Evolutionary conservation across 257 asterid genomes (phyloP), one percentile per base, ranked within the genome.

Genomic region (Nicotiana attenuata): DNA sequence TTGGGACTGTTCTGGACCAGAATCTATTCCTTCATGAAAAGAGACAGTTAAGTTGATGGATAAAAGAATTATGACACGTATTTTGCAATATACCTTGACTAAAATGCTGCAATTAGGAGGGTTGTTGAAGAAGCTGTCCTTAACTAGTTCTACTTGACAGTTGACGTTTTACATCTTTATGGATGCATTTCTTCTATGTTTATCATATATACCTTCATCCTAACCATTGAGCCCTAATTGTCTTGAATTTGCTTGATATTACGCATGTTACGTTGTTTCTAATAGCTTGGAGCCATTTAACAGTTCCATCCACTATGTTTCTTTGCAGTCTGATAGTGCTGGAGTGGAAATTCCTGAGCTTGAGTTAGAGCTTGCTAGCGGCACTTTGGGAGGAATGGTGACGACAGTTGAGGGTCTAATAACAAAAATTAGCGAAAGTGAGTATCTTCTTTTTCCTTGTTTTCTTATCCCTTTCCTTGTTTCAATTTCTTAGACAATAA

Each of bases 381-480:
- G 99, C 80, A 93, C 98, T 41, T 86, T 96, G 85, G 99, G 99
- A 71, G 99, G 99, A 73, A 87, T 94, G 80, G 97, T 96, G 60
- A 96, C 98, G 5, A 96, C 99, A 15, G 88, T 96, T 57, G 99
- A 96, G 91, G 98, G 99, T 78, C 88, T 96, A 88, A 86, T 96
- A 76, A 85, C 98, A 68, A 90, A 91, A 84, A 92, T 96, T 65
- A 86, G 97, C 86, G 98, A 92, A 86, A 94, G 99, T 94, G 84
- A 87, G 98, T 87, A 11, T 66, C 38, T 24, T 71, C 41, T 26
- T 35, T 22, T 29, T 52, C 22, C 29, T 29, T 82, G 33, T 13
- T 20, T 68, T 52, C 24, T 38, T 50, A 15, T 63, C 6, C 35
- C 17, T 59, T 31, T 53, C 26, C 24, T 53, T 50, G 7, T 28